Evolutionary conservation across 148 eudicot genomes (phyloP).

Genomic region (Silene uniflora): DNA sequence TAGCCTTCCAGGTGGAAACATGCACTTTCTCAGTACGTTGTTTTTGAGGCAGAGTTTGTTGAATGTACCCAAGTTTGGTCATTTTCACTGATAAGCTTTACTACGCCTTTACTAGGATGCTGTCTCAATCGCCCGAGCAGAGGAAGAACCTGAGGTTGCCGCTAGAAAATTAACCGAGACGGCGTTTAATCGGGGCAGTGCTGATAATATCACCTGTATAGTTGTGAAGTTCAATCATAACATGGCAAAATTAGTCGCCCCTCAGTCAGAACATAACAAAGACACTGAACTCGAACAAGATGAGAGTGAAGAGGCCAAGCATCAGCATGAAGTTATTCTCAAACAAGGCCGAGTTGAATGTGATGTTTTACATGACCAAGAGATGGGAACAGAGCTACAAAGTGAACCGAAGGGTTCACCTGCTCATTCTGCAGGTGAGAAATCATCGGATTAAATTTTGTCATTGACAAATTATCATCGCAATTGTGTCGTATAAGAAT

Average conservation of each 20-base stretch:
- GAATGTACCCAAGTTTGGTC: not conserved
- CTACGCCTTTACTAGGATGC: conserved; percentile 58
- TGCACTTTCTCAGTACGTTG: not conserved
- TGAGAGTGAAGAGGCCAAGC: not conserved
- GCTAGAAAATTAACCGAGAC: conserved; percentile 85
- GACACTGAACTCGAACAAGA: conserved; percentile 15
- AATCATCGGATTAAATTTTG: conserved; percentile 11
- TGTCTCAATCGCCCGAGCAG: conserved; percentile 66
- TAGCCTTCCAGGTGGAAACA: not conserved
- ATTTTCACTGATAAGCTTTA: not conserved
- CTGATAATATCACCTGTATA: conserved; percentile 92
- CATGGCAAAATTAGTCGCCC: conserved; percentile 18
- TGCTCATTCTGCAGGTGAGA: conserved; percentile 18
- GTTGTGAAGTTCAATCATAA: conserved; percentile 72
- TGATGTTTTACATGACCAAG: conserved; percentile 4
- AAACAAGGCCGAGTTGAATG: not conserved
- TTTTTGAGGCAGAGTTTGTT: not conserved
- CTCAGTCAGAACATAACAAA: conserved; percentile 12
- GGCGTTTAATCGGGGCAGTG: conserved; percentile 88
- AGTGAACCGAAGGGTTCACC: conserved; percentile 4
- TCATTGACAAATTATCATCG: not conserved
- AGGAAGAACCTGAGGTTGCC: conserved; percentile 81
- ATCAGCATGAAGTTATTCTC: not conserved
- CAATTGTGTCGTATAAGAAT: not conserved
- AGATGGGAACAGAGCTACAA: conserved; percentile 7